Base-by-base conservation (phyloP, 2,329 filamentous ascomycete genomes). In the Cordyceps cateniannulata region DNA sequence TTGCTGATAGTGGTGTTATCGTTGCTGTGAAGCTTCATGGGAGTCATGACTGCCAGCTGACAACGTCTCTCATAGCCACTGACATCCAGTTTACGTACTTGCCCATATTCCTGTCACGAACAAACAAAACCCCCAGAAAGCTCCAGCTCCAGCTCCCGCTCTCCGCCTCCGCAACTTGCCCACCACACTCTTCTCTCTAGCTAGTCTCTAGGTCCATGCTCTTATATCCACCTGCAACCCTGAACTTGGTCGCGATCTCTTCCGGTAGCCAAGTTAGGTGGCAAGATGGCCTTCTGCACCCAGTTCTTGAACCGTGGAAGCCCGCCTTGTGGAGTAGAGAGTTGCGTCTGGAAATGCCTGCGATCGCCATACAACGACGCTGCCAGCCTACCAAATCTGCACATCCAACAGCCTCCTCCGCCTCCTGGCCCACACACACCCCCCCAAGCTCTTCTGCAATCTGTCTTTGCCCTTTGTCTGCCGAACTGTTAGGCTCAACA, bases 341-440 rank as follows among this genome's bases (percentile, higher is more conserved):
- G 53, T 47, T 42, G 32, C 14, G n/a, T 52, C 9, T 52, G 57
- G 18, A 22, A 50, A 44, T 42, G n/a, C 47, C n/a, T 52, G 57
- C 48, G 40, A 59, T 59, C 57, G 48, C 38, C 57, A 20, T 38
- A 40, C 20, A 25, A 59, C 25, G 48, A 45, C 35, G 35, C 38
- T 51, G 35, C 35, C 27, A 35, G 49, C 56, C 56, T 51, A 59
- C 56, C 55, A 58, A 24, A 44, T 40, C 20, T 32, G 56, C 47
- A 44, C 35, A 51, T 47, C 27, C 38, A 45, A 59, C 47, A 25
- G 56, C 35, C 56, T 58, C 42, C 45, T 27, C 45, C 32, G 50
- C 40, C 59, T 56, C 7, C 59, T 61, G 60, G 55, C 54, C 60
- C 60, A 62, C 60, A 6, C 60, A 62, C 60, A 61, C 59, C 3